A percentile compares a stretch with the other conserved stretches of the same genome.
Evolutionary conservation across 192 early-diverging fungal species (phyloP).

Genomic region (Backusella liffmaniae): DNA sequence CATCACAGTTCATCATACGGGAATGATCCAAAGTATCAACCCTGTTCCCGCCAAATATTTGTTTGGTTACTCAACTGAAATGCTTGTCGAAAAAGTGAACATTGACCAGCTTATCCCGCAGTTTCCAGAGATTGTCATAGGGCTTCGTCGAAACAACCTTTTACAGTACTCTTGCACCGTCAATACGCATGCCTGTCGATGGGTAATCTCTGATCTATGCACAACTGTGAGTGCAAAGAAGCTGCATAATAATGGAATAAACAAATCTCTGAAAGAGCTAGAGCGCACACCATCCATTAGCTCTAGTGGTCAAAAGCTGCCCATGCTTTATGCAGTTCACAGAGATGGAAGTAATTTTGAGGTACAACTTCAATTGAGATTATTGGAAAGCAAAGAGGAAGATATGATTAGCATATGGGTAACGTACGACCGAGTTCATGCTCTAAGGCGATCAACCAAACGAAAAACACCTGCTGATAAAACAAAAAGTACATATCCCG

Average conservation of each 20-base stretch:
- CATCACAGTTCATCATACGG: conserved; percentile 49
- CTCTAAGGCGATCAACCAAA: conserved; percentile 15
- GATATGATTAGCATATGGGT: conserved; percentile 63
- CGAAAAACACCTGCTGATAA: neutral
- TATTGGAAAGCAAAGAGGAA: conserved; percentile 48
- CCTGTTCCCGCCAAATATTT: conserved; percentile 61
- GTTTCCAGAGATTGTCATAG: conserved; percentile 47
- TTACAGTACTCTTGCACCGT: conserved; percentile 10
- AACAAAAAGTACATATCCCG: neutral
- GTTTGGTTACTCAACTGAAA: conserved; percentile 53
- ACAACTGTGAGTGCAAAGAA: neutral
- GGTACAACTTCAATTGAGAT: conserved; percentile 59
- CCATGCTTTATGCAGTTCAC: conserved; percentile 56
- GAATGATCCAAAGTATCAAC: conserved; percentile 56
- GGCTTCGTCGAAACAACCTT: conserved; percentile 16
- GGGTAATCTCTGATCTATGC: conserved; percentile 9
- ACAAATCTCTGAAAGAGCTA: neutral
- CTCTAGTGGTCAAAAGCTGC: conserved; percentile 10
- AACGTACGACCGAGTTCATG: conserved; percentile 53
- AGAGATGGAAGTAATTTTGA: conserved; percentile 59
- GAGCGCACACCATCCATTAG: neutral
- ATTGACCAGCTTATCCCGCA: conserved; percentile 60
- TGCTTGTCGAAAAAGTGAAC: conserved; percentile 45
- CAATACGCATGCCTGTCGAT: conserved; percentile 19
- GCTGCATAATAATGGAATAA: neutral